Conservation (phyloP, 2,329 filamentous ascomycete species). For the Trichoderma citrinoviride region DNA sequence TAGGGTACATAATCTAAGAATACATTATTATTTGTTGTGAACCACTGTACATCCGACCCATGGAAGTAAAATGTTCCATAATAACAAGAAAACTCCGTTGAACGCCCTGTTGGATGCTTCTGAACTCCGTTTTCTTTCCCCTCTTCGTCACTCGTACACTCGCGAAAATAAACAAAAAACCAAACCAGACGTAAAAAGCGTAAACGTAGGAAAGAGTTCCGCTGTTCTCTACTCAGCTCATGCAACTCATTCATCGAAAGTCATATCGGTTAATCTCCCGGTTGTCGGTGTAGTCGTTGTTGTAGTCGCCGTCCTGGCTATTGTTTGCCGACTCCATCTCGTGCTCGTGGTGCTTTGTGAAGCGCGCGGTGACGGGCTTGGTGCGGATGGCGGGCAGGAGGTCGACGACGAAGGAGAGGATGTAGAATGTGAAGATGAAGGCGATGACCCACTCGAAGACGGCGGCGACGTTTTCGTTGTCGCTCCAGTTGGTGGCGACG, state of each 20-base stretch:
- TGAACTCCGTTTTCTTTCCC: background rate
- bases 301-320: conserved; percentile 2
- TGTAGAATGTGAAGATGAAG: conserved; percentile 83
- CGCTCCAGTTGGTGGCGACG: conserved; percentile 51
- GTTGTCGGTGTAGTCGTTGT: conserved; percentile 29
- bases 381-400: conserved; percentile 73
- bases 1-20: background rate
- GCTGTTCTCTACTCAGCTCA: background rate
- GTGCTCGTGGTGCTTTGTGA: conserved; percentile 31
- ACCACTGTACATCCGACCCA: background rate
- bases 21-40: background rate
- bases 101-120: background rate
- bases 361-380: conserved; percentile 37
- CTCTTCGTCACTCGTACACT: background rate
- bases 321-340: conserved; percentile 24
- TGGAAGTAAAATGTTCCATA: background rate
- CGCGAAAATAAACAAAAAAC: background rate
- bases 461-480: conserved; percentile 64
- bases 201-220: background rate
- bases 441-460: conserved; percentile 77
- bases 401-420: conserved; percentile 84
- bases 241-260: conserved; percentile 13
- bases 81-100: background rate
- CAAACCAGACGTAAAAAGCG: background rate
- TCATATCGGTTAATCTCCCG: conserved; percentile 27